Evolutionary conservation across 2,329 filamentous ascomycete genomes (phyloP), one percentile per base, ranked within the genome.

Genomic region (Helotiales sp.): DNA sequence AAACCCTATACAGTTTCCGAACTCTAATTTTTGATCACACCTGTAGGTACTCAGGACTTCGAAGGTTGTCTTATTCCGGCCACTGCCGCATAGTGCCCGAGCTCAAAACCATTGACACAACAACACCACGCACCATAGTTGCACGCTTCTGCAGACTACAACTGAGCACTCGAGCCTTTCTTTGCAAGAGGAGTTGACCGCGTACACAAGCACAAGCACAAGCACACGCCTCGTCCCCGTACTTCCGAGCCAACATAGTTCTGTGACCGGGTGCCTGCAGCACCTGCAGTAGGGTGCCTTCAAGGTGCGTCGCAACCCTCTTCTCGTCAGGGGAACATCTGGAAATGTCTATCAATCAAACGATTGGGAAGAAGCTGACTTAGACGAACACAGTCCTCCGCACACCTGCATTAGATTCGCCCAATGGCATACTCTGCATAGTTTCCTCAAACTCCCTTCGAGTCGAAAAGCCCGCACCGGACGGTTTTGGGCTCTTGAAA

Each of bases 361-460:
- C 36, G 19, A 36, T 17, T 30, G 34, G 19, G 24, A 17, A 33
- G 50, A 53, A 42, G 36, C 50, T 53, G 50, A 53, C 50, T n/a
- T 29, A 6, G 30, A 29, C 10, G 29, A n/a, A n/a, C 10, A n/a
- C 29, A 47, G 40, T 48, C 38, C 31, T 27, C 30, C 9, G 7
- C 25, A 15, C 54, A 58, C 59, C 55, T 60, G 55, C 55, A 60
- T 61, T 51, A 31, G 5, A n/a, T 52, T 29, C 38, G 58, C 58
- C n/a, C 63, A 67, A 67, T 66, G 63, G 63, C 58, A 58, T 51
- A 22, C 44, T 44, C 33, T 25, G 55, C 60, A 58, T 63, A 64
- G 64, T 15, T 58, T 58, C 54, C 33, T 66, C 61, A 64, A 63
- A 64, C 64, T 44, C 38, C 19, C 27, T 49, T 54, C 55, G 60